Percentiles rank a stretch among this genome's conserved stretches.
These are phyloP conservation scores for Chlamydomonas sphaeroides DNA, from an alignment of 139 green algal species.

Conservation along the genomic window DNA sequence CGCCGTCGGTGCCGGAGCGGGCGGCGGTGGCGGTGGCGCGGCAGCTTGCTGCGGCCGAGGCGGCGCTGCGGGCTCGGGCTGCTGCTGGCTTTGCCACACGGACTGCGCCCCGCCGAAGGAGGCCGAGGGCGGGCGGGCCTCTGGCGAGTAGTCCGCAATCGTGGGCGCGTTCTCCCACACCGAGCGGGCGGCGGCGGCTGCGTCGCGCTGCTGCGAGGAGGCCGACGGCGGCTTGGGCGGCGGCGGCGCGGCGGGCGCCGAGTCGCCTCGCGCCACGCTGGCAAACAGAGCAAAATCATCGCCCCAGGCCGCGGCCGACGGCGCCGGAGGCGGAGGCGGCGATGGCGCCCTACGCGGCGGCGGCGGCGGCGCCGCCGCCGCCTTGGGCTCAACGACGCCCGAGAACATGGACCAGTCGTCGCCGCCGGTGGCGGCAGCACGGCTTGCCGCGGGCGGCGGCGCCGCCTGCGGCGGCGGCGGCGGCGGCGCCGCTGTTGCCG, in stretches of 20 bases:
- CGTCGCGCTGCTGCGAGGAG: neutral
- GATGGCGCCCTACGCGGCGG: neutral
- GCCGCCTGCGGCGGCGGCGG: neutral
- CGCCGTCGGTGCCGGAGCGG: neutral
- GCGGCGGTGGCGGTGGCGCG: no score
- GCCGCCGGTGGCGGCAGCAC: neutral
- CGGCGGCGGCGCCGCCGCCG: no score
- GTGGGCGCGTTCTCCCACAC: neutral
- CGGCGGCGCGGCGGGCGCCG: no score
- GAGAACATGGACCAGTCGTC: slow-evolving; percentile 8
- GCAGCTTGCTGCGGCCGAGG: neutral
- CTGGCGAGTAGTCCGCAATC: neutral
- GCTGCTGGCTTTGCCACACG: no score
- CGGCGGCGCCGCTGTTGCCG: neutral
- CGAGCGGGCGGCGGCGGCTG: no score
- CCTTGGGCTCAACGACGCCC: neutral
- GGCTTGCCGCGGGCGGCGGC: no score
- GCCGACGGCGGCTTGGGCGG: no score
- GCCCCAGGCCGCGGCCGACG: neutral
- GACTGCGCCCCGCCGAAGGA: neutral
- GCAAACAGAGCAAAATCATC: slow-evolving; percentile 29
- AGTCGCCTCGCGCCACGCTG: neutral
- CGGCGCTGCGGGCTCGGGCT: neutral
- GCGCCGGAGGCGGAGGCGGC: neutral
- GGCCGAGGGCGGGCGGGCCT: no score